Percentiles rank a stretch among this genome's conserved stretches.
Conservation (phyloP, 768 basidiomycete genomes). For the Leucocoprinus leucothites region DNA sequence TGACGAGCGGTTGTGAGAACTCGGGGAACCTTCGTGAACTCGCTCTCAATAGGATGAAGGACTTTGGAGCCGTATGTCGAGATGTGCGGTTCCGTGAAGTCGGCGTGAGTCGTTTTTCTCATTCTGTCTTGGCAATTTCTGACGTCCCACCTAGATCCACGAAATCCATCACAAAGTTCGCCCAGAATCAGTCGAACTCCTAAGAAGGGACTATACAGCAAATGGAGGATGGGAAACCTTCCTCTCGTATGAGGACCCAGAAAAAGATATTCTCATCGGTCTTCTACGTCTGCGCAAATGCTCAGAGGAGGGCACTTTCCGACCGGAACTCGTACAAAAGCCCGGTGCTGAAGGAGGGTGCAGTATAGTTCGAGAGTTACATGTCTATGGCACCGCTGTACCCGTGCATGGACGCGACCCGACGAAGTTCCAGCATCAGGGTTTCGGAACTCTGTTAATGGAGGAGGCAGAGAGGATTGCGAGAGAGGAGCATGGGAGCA, state of each 20-base stretch:
- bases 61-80: slow-evolving; percentile 96
- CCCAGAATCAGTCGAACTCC: slow-evolving; percentile 91
- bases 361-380: slow-evolving; percentile 93
- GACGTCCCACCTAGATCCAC: slow-evolving; percentile 63
- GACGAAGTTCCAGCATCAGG: slow-evolving; percentile 98
- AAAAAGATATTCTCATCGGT: slow-evolving; percentile 93
- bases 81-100: slow-evolving; percentile 98
- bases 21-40: slow-evolving; percentile 95
- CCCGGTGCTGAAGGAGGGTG: slow-evolving; percentile 74
- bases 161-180: slow-evolving; percentile 98
- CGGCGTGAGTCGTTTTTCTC: slow-evolving; percentile 50
- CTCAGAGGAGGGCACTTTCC: slow-evolving; percentile 95
- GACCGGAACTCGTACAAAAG: slow-evolving; percentile 80
- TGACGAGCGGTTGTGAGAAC: slow-evolving; percentile 96
- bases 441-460: slow-evolving; percentile 96
- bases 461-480: slow-evolving; percentile 99
- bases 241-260: slow-evolving; percentile 97
- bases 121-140: neutral
- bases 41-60: slow-evolving; percentile 96
- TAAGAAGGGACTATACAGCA: slow-evolving; percentile 92
- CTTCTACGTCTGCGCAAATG: slow-evolving; percentile 90
- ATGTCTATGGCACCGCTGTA: slow-evolving; percentile 97
- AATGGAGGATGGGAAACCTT: slow-evolving; percentile 99
- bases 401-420: slow-evolving; percentile 97
- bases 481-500: slow-evolving; percentile 92